Conservation (phyloP, 306 rosid species). For the Cucumis sativus region DNA sequence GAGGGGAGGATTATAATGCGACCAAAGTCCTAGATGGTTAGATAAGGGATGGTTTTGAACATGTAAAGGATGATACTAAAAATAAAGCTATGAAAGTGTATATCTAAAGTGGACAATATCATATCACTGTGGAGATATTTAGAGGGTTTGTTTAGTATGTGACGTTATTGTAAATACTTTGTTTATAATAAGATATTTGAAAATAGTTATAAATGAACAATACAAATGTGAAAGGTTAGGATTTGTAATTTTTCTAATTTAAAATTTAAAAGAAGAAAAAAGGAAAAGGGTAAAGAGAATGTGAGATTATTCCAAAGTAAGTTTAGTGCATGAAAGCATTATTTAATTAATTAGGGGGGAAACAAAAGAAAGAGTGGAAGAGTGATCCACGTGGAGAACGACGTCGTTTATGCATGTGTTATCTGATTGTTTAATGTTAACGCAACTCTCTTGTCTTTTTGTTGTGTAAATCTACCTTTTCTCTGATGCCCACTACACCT, state of each 20-base stretch:
- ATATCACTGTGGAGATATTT: too few relatives aligned
- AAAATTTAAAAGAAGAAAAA: neutral
- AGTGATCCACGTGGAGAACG: neutral
- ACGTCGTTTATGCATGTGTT: conserved; percentile 6
- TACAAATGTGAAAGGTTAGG: neutral
- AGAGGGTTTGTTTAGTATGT: too few relatives aligned
- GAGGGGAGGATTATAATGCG: too few relatives aligned
- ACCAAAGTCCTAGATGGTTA: too few relatives aligned
- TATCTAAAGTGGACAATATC: too few relatives aligned
- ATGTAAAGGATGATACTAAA: too few relatives aligned
- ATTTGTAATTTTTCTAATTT: neutral
- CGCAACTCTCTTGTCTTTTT: conserved; percentile 1
- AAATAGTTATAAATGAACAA: too few relatives aligned
- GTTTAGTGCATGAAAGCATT: neutral
- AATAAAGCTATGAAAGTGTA: too few relatives aligned
- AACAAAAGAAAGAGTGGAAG: neutral
- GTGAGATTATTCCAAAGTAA: conserved; percentile 5
- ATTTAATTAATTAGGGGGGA: neutral
- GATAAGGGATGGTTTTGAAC: too few relatives aligned
- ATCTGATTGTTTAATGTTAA: neutral
- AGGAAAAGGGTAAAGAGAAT: neutral
- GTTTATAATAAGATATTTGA: too few relatives aligned
- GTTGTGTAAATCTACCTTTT: neutral
- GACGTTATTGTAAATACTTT: too few relatives aligned
- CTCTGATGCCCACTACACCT: neutral